These are phyloP conservation scores for Takashimella koratensis DNA, from an alignment of 1,284 basidiomycete species.

Conservation along the genomic window DNA sequence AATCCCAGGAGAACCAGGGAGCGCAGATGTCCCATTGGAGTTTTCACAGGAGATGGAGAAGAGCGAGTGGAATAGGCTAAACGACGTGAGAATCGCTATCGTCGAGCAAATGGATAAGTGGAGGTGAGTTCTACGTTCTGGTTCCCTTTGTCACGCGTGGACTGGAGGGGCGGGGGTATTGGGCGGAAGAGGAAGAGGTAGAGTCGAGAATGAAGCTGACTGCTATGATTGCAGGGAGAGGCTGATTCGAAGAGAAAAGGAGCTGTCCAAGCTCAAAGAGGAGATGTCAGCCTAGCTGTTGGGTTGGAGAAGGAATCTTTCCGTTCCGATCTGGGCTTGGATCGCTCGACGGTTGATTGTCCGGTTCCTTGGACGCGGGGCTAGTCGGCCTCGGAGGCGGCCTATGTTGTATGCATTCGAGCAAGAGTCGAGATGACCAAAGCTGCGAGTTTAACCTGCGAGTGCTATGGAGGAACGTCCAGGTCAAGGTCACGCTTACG, in stretches of 20 bases:
- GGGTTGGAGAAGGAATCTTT: too few relatives aligned
- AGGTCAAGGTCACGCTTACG: too few relatives aligned
- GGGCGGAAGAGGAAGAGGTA: neutral
- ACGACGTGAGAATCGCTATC: conserved; percentile 68
- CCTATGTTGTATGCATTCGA: too few relatives aligned
- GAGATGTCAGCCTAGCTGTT: neutral
- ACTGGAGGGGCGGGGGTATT: neutral
- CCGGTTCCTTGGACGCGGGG: too few relatives aligned
- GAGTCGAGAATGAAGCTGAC: too few relatives aligned
- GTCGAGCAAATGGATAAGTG: conserved; percentile 49
- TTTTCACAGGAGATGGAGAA: conserved; percentile 78
- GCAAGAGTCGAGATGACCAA: too few relatives aligned
- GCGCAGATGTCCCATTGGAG: conserved; percentile 59
- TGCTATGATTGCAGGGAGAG: neutral
- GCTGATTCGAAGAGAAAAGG: neutral
- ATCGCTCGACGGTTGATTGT: too few relatives aligned
- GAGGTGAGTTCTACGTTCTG: conserved; percentile 33
- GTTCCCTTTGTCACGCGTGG: neutral
- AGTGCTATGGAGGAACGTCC: too few relatives aligned
- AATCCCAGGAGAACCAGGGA: conserved; percentile 39
- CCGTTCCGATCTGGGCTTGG: too few relatives aligned
- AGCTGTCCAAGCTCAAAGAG: neutral
- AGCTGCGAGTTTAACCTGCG: too few relatives aligned
- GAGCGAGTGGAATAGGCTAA: conserved; percentile 75
- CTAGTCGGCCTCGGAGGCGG: too few relatives aligned